A percentile compares a stretch with the other conserved stretches of the same genome.
These are phyloP conservation scores for Cenchrus americanus DNA, from an alignment of 176 grass and related monocot species.

Conservation along the genomic window DNA sequence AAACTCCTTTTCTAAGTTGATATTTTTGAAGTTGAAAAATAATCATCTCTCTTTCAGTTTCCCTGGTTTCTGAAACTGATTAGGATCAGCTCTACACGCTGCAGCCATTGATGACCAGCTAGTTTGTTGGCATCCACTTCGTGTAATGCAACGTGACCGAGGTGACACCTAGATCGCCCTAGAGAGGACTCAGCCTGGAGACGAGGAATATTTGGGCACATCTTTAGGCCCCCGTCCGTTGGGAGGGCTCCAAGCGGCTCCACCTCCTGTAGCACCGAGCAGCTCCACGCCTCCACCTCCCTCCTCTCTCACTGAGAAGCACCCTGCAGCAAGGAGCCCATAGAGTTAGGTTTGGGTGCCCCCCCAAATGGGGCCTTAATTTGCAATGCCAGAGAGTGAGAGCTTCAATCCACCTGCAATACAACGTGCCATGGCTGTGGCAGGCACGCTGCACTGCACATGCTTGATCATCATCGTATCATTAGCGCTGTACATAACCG, in stretches of 20 bases:
- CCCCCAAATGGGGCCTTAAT: no score
- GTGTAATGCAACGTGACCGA: background rate
- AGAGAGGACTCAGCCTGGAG: background rate
- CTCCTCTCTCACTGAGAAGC: no score
- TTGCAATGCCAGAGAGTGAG: background rate
- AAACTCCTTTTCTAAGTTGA: background rate
- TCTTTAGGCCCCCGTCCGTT: no score
- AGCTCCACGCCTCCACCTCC: no score
- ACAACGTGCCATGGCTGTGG: no score
- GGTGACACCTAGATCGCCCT: background rate
- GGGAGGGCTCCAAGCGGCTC: no score
- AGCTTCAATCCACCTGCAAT: no score
- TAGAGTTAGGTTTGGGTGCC: no score
- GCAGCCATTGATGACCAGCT: background rate
- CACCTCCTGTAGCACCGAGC: no score
- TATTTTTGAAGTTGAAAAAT: background rate
- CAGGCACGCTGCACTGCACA: no score
- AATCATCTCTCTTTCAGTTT: background rate
- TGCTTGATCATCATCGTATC: background rate
- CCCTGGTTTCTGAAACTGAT: background rate
- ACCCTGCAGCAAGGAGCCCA: no score
- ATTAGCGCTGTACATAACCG: background rate
- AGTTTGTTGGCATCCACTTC: background rate
- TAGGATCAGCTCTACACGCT: background rate
- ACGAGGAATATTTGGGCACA: background rate